Evolutionary conservation across 352 stramenopile genomes (phyloP), one percentile per base, ranked within the genome.

Genomic region (Globisporangium barbulae): DNA sequence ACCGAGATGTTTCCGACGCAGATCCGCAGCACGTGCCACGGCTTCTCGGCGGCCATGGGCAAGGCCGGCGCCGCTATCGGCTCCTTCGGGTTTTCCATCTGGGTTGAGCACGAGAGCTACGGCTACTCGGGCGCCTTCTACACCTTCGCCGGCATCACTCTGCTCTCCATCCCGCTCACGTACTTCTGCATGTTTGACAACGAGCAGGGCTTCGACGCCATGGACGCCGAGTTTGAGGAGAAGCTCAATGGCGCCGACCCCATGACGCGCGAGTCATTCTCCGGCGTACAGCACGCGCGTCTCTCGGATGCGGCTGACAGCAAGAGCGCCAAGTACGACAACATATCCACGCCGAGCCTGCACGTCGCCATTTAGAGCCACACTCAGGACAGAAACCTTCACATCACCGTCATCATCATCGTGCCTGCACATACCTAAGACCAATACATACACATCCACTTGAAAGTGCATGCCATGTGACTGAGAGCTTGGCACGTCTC

Each of bases 21-120:
- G 45, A 91, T 97, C 64, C 80, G 91, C 19, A 91, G 81, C 25
- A 87, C 86, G 37, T 95, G 88, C 63, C 88, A 97, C 71, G 90
- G 90, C 15, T 86, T 97, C 62, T 96, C 88, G 9, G 92, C 92
- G 15, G 85, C 88, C 2, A 66, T 68, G 49, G 92, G 90, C 49
- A 98, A 98, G 68, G 65, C 85, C 3, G 90, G 92, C 17, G 90
- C 92, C 2, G 77, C 85, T 2, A 70, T 91, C 28, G 77, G 73
- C 5, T 89, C 79, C 39, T 92, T 83, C 54, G 79, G 71, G 2
- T 90, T 88, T 50, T 83, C 76, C 8, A 79, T 85, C 45, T 89
- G 80, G 77, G 80, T 84, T 41, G 72, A 83, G 25, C 74, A 83
- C 60, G 69, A 77, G 19, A 71, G 74, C 67, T 89, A 74, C 58